These are phyloP conservation scores for Botryotinia convoluta DNA, from an alignment of 2,329 filamentous ascomycete genomes.

Conservation along the genomic window DNA sequence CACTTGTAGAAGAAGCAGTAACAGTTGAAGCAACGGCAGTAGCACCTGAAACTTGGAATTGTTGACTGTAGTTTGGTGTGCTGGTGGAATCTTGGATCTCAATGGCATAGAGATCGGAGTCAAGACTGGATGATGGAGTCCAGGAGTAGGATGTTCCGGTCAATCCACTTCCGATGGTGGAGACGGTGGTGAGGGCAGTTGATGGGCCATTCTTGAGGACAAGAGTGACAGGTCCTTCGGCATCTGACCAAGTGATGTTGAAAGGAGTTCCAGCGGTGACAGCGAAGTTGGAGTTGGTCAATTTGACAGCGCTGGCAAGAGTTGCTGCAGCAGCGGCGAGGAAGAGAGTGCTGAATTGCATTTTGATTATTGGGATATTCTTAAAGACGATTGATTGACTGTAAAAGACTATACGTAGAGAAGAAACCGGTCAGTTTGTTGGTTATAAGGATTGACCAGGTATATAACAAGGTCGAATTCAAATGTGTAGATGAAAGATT, in stretches of 20 bases:
- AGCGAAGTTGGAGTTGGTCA: constrained; percentile 34
- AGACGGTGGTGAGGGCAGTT: constrained; percentile 29
- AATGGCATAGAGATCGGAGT: constrained; percentile 31
- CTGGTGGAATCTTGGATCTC: constrained; percentile 30
- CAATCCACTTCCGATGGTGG: constrained; percentile 33
- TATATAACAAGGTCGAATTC: neutral
- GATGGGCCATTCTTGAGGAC: constrained; percentile 33
- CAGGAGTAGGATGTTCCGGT: constrained; percentile 28
- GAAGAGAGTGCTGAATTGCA: constrained; percentile 36
- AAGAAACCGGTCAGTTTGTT: neutral
- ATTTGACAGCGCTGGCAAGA: constrained; percentile 27
- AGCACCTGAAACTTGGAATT: constrained; percentile 33
- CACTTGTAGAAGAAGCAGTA: constrained; percentile 15
- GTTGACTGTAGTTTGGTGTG: constrained; percentile 31
- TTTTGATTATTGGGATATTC: constrained; percentile 24
- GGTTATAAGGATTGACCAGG: neutral
- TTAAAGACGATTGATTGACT: neutral
- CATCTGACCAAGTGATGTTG: constrained; percentile 33
- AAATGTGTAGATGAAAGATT: neutral
- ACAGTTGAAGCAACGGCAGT: constrained; percentile 21
- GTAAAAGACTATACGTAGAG: neutral
- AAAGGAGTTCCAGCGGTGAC: constrained; percentile 31
- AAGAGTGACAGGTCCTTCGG: constrained; percentile 33
- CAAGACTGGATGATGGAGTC: constrained; percentile 27
- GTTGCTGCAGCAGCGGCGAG: constrained; percentile 29